Base-by-base conservation (phyloP, 805 yeast species). In the Candida quercuum region DNA sequence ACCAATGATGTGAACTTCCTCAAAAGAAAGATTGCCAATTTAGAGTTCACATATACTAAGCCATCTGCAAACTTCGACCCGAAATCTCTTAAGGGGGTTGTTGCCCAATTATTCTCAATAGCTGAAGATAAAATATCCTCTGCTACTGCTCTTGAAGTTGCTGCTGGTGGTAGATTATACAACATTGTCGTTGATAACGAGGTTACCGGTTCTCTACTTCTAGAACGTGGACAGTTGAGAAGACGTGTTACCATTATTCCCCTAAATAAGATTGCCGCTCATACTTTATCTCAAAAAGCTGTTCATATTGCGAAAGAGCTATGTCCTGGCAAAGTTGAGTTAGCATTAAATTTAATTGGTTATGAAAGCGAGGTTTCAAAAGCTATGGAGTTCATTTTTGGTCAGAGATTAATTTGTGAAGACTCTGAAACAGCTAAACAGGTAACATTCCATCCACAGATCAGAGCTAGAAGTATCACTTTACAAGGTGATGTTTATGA, bases 351-450 rank as follows among this genome's bases (percentile, higher is more conserved):
- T 51, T 65, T 91, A 42, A 72, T 93, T 37, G 82, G 82, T 3
- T 94, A 75, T 55, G 86, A 85, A 15, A 59, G 63, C 0, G 86
- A 82, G 39, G 80, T 87, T 17, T 41, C 69, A 4, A 78, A 72
- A 37, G 99, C 98, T 0, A 86, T 94, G 93, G 81, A 86, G 48
- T 87, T 77, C 49, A 86, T 91, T 17, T 93, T 93, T 62, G 99
- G 99, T 13, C 69, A 77, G 17, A 85, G 94, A n/a, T 73, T 94
- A 31, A 73, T 93, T 17, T 93, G 99, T 63, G 65, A 77, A 15
- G 94, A 88, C 60, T 85, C 96, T 0, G 81, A 83, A 13, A 79
- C 95, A 0, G 98, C 99, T 0, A 83, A 89, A 48, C 68, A 71
- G 33, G 83, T 93, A n/a, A 86, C 97, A 0, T 87, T 88, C 57